phyloP scores from a whole-genome alignment of 805 yeast species.

The Candida railenensis region DNA sequence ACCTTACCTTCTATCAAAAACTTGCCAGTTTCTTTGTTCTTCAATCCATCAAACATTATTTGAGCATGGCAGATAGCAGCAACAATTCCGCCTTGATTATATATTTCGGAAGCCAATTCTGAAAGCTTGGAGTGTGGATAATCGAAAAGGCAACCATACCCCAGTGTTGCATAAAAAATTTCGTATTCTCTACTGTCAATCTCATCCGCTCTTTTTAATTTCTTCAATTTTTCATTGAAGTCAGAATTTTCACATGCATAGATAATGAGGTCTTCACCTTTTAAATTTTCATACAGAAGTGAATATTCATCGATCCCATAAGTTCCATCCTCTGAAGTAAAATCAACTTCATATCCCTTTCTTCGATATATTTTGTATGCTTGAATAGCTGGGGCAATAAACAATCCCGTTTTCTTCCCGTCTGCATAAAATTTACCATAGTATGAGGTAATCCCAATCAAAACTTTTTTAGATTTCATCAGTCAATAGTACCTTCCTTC shows the following conservation, averaged over 20 bases:
- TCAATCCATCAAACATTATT: conserved; percentile 50
- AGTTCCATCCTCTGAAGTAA: conserved; percentile 59
- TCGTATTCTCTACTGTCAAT: conserved; percentile 49
- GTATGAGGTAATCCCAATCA: conserved; percentile 45
- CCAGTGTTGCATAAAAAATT: conserved; percentile 62
- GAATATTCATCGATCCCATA: conserved; percentile 63
- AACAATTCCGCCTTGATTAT: conserved; percentile 52
- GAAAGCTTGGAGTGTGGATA: conserved; percentile 53
- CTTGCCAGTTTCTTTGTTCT: conserved; percentile 40
- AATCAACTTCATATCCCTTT: conserved; percentile 52
- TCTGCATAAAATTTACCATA: conserved; percentile 51
- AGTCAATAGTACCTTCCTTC: too few relatives aligned
- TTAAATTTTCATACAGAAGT: conserved; percentile 12
- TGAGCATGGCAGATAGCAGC: conserved; percentile 73
- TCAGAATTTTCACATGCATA: conserved; percentile 38
- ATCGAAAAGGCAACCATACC: conserved; percentile 63
- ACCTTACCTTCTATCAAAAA: conserved; percentile 50
- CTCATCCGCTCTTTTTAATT: conserved; percentile 48
- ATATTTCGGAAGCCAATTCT: conserved; percentile 44
- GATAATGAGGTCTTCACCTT: conserved; percentile 42
- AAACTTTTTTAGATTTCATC: conserved; percentile 24
- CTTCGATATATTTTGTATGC: conserved; percentile 50
- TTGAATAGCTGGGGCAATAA: conserved; percentile 57
- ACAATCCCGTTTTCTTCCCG: conserved; percentile 62
- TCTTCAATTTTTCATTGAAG: conserved; percentile 36